A percentile compares a stretch with the other conserved stretches of the same genome.
These are phyloP conservation scores for Hericium coralloides DNA, from an alignment of 768 basidiomycete genomes.

Conservation along the genomic window DNA sequence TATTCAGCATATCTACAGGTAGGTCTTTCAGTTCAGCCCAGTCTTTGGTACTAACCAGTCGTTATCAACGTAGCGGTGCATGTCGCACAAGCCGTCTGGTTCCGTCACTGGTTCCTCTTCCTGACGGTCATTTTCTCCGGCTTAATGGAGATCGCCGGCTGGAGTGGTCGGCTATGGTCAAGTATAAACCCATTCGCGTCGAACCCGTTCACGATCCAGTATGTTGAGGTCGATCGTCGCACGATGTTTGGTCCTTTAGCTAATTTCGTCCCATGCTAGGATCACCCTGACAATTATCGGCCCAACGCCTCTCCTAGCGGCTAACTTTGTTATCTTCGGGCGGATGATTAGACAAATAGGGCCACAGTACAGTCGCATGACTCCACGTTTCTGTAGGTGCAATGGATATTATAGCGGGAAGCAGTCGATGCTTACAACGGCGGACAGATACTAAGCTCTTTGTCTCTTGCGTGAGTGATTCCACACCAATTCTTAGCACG, in stretches of 20 bases:
- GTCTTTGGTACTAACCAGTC: not conserved
- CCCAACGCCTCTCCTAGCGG: constrained; percentile 13
- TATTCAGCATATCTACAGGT: constrained; percentile 11
- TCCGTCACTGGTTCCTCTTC: constrained; percentile 16
- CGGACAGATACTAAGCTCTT: constrained; percentile 8
- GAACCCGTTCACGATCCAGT: constrained; percentile 9
- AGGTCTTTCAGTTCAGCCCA: not conserved
- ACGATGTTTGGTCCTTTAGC: not conserved
- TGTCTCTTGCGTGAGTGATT: constrained; percentile 6
- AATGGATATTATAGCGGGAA: not conserved
- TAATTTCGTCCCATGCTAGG: not conserved
- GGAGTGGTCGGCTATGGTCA: constrained; percentile 1
- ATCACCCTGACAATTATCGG: constrained; percentile 6
- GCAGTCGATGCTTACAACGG: not conserved
- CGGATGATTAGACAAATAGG: constrained; percentile 10
- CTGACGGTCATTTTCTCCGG: not conserved
- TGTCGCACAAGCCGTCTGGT: constrained; percentile 16
- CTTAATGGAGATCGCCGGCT: not conserved
- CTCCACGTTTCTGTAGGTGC: constrained; percentile 7
- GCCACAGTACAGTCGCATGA: constrained; percentile 11
- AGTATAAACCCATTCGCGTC: constrained; percentile 3
- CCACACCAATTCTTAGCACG: not conserved
- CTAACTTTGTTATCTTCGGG: constrained; percentile 12
- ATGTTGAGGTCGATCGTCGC: not conserved
- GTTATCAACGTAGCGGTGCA: constrained; percentile 11